These are phyloP conservation scores for Pleurotus eryngii DNA, from an alignment of 768 basidiomycete genomes.

Conservation along the genomic window DNA sequence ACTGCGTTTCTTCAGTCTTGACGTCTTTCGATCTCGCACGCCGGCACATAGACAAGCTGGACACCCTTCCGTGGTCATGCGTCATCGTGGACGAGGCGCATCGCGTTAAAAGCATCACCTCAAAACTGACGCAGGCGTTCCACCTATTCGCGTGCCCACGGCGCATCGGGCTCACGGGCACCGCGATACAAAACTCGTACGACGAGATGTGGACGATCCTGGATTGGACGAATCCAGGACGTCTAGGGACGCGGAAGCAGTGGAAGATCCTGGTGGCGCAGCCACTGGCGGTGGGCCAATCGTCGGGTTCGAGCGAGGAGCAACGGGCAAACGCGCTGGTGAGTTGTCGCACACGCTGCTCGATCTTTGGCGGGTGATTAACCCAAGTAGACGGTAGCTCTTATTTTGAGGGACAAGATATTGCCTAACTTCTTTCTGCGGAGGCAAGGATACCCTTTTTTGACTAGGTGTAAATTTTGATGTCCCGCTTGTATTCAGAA, in stretches of 20 bases:
- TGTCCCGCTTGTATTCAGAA: slow-evolving; percentile 34
- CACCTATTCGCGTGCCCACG: slow-evolving; percentile 61
- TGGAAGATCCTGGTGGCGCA: slow-evolving; percentile 74
- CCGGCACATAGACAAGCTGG: slow-evolving; percentile 64
- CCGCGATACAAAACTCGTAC: slow-evolving; percentile 81
- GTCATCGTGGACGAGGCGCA: slow-evolving; percentile 90
- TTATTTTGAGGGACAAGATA: slow-evolving; percentile 58
- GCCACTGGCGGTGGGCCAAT: slow-evolving; percentile 69
- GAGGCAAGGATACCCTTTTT: slow-evolving; percentile 38
- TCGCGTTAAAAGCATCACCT: slow-evolving; percentile 74
- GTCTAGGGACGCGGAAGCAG: slow-evolving; percentile 65
- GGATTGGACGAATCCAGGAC: slow-evolving; percentile 87
- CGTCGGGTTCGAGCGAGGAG: slow-evolving; percentile 57
- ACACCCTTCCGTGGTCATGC: slow-evolving; percentile 67
- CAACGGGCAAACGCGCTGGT: slow-evolving; percentile 55
- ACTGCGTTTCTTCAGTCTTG: slow-evolving; percentile 52
- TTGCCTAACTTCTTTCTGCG: slow-evolving; percentile 83
- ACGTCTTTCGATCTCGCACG: slow-evolving; percentile 77
- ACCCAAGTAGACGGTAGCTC: slow-evolving; percentile 50
- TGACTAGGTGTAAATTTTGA: slow-evolving; percentile 10
- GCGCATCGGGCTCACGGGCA: slow-evolving; percentile 87
- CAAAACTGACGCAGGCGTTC: slow-evolving; percentile 65
- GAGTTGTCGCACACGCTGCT: slow-evolving; percentile 12
- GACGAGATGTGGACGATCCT: slow-evolving; percentile 90
- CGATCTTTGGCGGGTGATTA: background rate